A percentile compares a stretch with the other conserved stretches of the same genome.
Conservation (phyloP, 805 yeast genomes). For the Saccharomyces eubayanus region DNA sequence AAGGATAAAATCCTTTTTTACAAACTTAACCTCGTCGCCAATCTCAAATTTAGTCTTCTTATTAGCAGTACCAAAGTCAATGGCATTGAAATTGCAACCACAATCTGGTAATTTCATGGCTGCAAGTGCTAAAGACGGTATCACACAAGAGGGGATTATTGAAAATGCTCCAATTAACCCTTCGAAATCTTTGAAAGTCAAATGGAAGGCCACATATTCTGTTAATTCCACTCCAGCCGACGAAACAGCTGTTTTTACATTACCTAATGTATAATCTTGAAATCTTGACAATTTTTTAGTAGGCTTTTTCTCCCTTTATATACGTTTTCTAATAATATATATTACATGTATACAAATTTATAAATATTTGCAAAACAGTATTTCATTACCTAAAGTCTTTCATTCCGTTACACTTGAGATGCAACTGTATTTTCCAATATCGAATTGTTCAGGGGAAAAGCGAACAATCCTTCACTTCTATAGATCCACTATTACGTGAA, state of each 20-base stretch:
- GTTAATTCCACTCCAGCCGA: conserved; percentile 40
- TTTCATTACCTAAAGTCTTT: neutral
- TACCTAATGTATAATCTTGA: conserved; percentile 24
- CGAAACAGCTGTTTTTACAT: conserved; percentile 46
- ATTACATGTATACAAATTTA: neutral
- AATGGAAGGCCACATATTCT: conserved; percentile 60
- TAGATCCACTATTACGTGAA: neutral
- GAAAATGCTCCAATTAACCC: conserved; percentile 29
- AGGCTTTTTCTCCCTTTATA: neutral
- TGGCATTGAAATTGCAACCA: conserved; percentile 48
- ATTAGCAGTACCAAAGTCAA: conserved; percentile 60
- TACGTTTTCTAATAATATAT: neutral
- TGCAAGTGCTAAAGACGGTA: conserved; percentile 39
- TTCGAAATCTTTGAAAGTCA: conserved; percentile 44
- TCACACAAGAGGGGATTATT: conserved; percentile 39
- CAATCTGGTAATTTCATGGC: conserved; percentile 48
- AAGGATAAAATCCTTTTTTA: conserved; percentile 40
- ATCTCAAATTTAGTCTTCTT: conserved; percentile 47
- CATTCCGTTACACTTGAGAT: neutral
- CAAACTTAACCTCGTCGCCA: conserved; percentile 40
- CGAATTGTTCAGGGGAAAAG: neutral
- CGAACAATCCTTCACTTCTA: neutral
- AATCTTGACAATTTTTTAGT: neutral
- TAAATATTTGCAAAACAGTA: neutral
- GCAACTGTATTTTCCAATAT: neutral